Base-by-base conservation (phyloP, 306 rosid species). In the Lagenaria siceraria region DNA sequence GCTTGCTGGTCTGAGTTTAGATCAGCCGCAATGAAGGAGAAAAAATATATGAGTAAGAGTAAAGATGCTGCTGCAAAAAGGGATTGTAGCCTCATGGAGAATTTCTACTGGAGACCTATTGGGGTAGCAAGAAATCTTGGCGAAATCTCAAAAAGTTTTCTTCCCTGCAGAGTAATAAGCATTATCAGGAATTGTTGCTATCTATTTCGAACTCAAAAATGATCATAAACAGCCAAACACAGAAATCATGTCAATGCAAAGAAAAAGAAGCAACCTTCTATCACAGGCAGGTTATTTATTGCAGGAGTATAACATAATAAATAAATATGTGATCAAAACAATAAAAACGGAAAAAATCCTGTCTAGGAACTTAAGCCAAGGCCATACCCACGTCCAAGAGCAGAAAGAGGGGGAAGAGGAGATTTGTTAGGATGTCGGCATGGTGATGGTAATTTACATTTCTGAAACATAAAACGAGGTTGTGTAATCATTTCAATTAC, bases 1-100 rank as follows among this genome's bases (percentile, higher is more conserved):
- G 97, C 94, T 86, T 90, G 88, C 76, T 87, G 91, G 80, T 93
- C 97, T 31, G 94, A 86, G 80, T 83, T 64, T 55, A 88, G 80
- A 80, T 93, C 96, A 79, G 92, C 86, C 56, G 19, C 51, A 11
- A 82, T 78, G 65, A 43, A 83, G 60, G 79, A 49, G 77, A 77
- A 78, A 60, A 85, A 78, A 69, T 78, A 59, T 8, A 87, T 36
- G 51, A 82, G 81, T 3, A 85, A 63, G 48, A 88, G 84, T 76
- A 85, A 48, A 35, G 76, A 82, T 21, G 81, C 17, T 58, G 82
- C 72, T 13, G 75, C 75, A 56, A 71, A 61, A 81, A 79, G 4
- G 76, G 80, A 51, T 12, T 58, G 78, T 69, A 78, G 81, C 91
- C 87, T 86, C 93, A 89, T 93, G 59, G 78, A 75, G 81, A 72